Conservation (phyloP, 2,329 filamentous ascomycete species). For the Ophiognomonia clavigignenti-juglandacearum region DNA sequence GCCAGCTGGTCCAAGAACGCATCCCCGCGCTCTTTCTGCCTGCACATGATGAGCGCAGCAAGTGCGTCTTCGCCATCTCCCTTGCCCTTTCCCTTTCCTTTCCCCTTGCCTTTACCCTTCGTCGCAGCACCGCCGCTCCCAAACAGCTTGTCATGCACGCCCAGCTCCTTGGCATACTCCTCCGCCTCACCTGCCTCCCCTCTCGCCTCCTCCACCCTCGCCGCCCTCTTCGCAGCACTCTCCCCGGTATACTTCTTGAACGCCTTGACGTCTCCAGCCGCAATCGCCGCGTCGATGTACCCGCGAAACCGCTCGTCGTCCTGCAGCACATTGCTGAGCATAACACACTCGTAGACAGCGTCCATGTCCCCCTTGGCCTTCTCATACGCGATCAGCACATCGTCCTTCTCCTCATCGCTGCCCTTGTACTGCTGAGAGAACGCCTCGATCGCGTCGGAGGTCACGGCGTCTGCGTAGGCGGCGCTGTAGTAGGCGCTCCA, state of each 20-base stretch:
- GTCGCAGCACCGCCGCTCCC: constrained; percentile 38
- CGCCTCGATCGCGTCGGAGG: constrained; percentile 65
- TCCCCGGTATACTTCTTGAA: constrained; percentile 71
- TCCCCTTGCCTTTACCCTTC: constrained; percentile 30
- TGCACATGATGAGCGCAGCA: constrained; percentile 68
- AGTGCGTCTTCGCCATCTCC: constrained; percentile 30
- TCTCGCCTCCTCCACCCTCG: constrained; percentile 56
- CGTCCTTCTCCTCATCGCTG: constrained; percentile 77
- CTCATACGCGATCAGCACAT: constrained; percentile 73
- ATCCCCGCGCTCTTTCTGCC: constrained; percentile 58
- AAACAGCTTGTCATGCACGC: constrained; percentile 67
- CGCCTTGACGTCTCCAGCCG: constrained; percentile 57
- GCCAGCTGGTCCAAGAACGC: constrained; percentile 70
- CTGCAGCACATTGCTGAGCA: constrained; percentile 77
- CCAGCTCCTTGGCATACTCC: constrained; percentile 69
- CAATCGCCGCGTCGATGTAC: constrained; percentile 80
- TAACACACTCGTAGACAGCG: constrained; percentile 72
- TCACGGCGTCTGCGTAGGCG: constrained; percentile 76
- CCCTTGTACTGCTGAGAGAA: constrained; percentile 78
- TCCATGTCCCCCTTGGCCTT: constrained; percentile 71
- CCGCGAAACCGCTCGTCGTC: constrained; percentile 81
- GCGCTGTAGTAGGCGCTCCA: constrained; percentile 87
- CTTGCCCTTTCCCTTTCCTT: constrained; percentile 21
- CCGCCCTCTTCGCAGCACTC: constrained; percentile 57
- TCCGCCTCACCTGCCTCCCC: constrained; percentile 69